Evolutionary conservation across 805 yeast species (phyloP).

Genomic region (Kuraishia ogatae): DNA sequence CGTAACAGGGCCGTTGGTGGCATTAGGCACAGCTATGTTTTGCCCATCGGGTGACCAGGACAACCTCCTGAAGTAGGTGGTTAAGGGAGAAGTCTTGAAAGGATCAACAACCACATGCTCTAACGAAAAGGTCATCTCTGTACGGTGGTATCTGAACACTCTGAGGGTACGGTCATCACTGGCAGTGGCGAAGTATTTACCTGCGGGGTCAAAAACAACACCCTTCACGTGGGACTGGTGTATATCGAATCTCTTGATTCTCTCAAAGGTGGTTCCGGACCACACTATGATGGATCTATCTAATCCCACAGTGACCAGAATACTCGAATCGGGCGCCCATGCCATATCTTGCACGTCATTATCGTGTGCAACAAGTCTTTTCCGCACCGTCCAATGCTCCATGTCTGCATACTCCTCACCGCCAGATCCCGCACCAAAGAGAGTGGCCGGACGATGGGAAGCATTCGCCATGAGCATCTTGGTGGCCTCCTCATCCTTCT

Average conservation of each 20-base stretch:
- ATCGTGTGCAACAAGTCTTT: conserved; percentile 91
- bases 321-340: conserved; percentile 93
- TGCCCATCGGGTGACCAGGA: conserved; percentile 94
- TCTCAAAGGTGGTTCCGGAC: conserved; percentile 89
- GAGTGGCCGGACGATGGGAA: not conserved
- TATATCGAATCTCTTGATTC: conserved; percentile 79
- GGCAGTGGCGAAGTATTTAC: conserved; percentile 93
- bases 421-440: conserved; percentile 23
- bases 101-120: conserved; percentile 83
- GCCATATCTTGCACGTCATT: conserved; percentile 97
- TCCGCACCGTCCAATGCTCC: conserved; percentile 93
- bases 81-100: conserved; percentile 79
- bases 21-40: conserved; percentile 78
- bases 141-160: conserved; percentile 75
- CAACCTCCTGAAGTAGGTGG: conserved; percentile 79
- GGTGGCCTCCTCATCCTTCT: conserved; percentile 67
- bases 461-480: conserved; percentile 20
- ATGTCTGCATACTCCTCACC: conserved; percentile 64
- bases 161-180: conserved; percentile 92
- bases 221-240: conserved; percentile 97
- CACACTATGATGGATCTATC: conserved; percentile 90
- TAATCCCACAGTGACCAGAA: conserved; percentile 87
- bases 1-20: conserved; percentile 75
- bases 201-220: conserved; percentile 95
- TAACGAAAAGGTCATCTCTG: conserved; percentile 74